Percentiles rank a stretch among this genome's conserved stretches.
phyloP scores from a whole-genome alignment of 228 moss, liverwort and hornwort species.

The Sphagnum magellanicum region DNA sequence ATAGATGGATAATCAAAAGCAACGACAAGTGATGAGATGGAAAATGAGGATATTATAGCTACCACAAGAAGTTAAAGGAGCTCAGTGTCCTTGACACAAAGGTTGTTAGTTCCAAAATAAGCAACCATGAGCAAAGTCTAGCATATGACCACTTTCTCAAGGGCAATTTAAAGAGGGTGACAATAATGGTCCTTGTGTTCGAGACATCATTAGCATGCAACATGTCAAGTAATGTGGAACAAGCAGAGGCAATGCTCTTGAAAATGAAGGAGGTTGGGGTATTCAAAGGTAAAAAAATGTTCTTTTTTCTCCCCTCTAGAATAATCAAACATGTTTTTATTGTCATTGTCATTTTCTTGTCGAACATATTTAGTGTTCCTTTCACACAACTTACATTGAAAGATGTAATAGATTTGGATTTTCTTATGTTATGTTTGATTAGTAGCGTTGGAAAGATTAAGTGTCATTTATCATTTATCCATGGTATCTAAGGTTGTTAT shows the following conservation, averaged over 20 bases:
- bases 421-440: not conserved
- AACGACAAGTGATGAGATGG: conserved; percentile 29
- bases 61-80: conserved; percentile 58
- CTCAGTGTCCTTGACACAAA: conserved; percentile 36
- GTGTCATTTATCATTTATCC: too few species aligned
- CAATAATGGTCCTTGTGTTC: conserved; percentile 6
- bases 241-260: conserved; percentile 43
- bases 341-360: not conserved
- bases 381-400: not conserved
- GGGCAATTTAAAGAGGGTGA: conserved; percentile 20
- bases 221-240: conserved; percentile 26
- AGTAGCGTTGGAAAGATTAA: too few species aligned
- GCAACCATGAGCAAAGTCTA: conserved; percentile 39
- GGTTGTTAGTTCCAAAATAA: conserved; percentile 17
- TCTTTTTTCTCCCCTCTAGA: not conserved
- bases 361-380: not conserved
- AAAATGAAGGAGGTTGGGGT: conserved; percentile 58
- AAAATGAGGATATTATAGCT: conserved; percentile 44
- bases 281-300: conserved; percentile 55
- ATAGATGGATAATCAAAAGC: conserved; percentile 66
- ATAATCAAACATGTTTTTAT: not conserved
- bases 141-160: conserved; percentile 40
- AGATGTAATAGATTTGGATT: not conserved
- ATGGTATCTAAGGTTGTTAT: too few species aligned
- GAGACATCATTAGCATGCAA: conserved; percentile 18